Conservation (phyloP, 2,329 filamentous ascomycete species). For the Penicillium sumatraense region DNA sequence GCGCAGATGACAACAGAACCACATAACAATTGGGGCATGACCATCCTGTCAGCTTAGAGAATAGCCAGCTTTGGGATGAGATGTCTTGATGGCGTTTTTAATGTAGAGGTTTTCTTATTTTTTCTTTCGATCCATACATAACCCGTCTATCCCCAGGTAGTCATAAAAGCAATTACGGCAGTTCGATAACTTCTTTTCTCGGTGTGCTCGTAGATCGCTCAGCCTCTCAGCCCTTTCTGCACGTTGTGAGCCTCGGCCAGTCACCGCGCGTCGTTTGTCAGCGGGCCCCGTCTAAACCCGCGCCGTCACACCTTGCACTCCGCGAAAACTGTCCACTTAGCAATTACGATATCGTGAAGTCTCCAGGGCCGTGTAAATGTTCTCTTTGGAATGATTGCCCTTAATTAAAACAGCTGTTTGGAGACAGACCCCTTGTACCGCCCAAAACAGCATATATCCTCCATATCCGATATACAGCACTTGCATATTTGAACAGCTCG, state of each 20-base stretch:
- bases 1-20: conserved; percentile 18
- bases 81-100: conserved; percentile 41
- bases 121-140: conserved; percentile 32
- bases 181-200: conserved; percentile 7
- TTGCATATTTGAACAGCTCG: too few species aligned
- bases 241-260: neutral
- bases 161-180: conserved; percentile 24
- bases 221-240: neutral
- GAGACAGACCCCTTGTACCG: too few species aligned
- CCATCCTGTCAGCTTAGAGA: conserved; percentile 41
- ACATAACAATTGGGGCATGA: conserved; percentile 26
- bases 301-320: neutral
- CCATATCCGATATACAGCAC: too few species aligned
- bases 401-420: too few species aligned
- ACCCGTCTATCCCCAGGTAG: conserved; percentile 26
- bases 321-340: neutral
- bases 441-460: too few species aligned
- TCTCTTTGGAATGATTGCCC: too few species aligned
- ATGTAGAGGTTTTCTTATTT: conserved; percentile 40
- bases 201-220: neutral
- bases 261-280: neutral
- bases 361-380: too few species aligned
- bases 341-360: neutral
- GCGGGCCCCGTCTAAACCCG: neutral
- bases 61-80: conserved; percentile 42